Conservation (phyloP, 768 basidiomycete genomes). For the Cystoderma amianthinum region DNA sequence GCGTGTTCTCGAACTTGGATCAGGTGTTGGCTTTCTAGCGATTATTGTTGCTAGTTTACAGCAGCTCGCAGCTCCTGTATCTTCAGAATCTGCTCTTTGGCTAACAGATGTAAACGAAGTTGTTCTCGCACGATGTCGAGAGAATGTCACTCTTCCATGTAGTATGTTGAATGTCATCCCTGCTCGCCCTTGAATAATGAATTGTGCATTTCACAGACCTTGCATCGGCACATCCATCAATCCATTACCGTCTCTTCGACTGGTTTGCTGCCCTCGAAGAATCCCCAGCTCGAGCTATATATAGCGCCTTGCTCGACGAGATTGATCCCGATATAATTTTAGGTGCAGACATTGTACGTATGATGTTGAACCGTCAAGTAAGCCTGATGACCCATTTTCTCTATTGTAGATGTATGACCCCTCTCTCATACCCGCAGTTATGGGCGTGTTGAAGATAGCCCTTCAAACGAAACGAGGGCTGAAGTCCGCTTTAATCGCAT, state of each 20-base stretch:
- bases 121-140: constrained; percentile 54
- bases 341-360: constrained; percentile 59
- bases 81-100: constrained; percentile 21
- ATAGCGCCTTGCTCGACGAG: constrained; percentile 29
- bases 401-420: constrained; percentile 60
- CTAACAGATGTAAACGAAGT: constrained; percentile 62
- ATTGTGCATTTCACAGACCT: constrained; percentile 41
- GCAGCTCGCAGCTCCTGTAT: constrained; percentile 10
- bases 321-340: constrained; percentile 52
- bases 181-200: no score
- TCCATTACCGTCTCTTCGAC: constrained; percentile 46
- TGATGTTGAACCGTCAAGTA: neutral
- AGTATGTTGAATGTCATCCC: constrained; percentile 45
- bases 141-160: constrained; percentile 56
- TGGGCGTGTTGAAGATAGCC: constrained; percentile 39
- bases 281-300: constrained; percentile 13
- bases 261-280: constrained; percentile 55
- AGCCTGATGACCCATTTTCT: neutral
- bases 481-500: constrained; percentile 37
- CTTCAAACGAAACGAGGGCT: constrained; percentile 19
- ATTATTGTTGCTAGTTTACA: constrained; percentile 56
- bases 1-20: constrained; percentile 67
- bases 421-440: constrained; percentile 47
- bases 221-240: constrained; percentile 40
- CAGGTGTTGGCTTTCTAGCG: constrained; percentile 72